Percentiles rank a stretch among this genome's conserved stretches.
phyloP scores from a whole-genome alignment of 163 green algal species.

The Coccomyxa subellipsoidea region DNA sequence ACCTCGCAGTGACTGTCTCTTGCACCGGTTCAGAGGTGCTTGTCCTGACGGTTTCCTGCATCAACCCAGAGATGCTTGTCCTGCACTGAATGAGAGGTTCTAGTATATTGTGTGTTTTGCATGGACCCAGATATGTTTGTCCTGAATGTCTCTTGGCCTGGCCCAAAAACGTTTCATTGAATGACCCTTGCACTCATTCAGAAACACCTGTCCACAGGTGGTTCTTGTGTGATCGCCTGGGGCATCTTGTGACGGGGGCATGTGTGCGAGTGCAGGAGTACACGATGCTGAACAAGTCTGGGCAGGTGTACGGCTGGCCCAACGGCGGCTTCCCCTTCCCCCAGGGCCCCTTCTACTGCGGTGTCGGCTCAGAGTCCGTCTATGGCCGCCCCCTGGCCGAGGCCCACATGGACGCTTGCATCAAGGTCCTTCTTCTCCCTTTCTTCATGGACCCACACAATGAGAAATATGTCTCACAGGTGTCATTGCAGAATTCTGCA shows the following conservation, averaged over 20 bases:
- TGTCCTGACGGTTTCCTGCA: too few species aligned
- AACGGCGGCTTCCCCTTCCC: conserved; percentile 64
- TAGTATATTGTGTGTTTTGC: too few species aligned
- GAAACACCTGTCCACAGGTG: too few species aligned
- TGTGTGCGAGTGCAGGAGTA: conserved; percentile 53
- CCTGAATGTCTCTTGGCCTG: too few species aligned
- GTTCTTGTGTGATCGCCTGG: too few species aligned
- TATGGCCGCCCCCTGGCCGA: conserved; percentile 77
- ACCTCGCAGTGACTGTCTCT: too few species aligned
- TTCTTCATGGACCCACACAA: background rate
- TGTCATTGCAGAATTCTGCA: background rate
- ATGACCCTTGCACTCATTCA: too few species aligned
- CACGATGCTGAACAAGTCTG: conserved; percentile 73
- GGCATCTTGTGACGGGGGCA: background rate
- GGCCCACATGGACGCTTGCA: conserved; percentile 77
- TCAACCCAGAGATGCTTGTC: too few species aligned
- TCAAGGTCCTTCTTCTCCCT: conserved; percentile 23
- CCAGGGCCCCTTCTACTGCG: conserved; percentile 86
- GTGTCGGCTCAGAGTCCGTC: conserved; percentile 71
- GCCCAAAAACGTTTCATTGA: too few species aligned
- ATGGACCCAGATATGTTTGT: too few species aligned
- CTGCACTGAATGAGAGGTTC: too few species aligned
- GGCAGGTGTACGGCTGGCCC: conserved; percentile 66
- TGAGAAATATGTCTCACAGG: background rate
- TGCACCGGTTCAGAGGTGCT: too few species aligned